phyloP scores from a whole-genome alignment of 805 yeast species.

The Yamadazyma phyllophila region DNA sequence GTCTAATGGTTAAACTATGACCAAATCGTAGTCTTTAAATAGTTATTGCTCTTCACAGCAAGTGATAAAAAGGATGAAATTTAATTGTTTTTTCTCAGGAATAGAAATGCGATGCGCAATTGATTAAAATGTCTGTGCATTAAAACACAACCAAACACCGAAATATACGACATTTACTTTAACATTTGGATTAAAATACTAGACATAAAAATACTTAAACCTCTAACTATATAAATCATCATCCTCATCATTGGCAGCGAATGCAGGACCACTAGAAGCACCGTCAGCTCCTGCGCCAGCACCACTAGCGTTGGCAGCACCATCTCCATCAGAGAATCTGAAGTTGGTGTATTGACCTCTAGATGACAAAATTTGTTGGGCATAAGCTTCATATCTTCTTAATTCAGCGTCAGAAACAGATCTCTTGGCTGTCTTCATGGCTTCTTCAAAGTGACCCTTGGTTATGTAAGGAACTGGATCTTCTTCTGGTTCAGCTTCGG shows the following conservation, averaged over 20 bases:
- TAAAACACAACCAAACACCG: neutral
- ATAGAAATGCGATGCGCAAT: neutral
- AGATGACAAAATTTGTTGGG: slow-evolving; percentile 92
- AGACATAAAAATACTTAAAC: neutral
- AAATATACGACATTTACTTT: neutral
- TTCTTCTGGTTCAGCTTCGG: slow-evolving; percentile 62
- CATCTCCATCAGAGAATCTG: slow-evolving; percentile 61
- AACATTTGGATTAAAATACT: neutral
- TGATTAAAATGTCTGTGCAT: neutral
- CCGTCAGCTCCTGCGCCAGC: slow-evolving; percentile 25
- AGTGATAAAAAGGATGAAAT: neutral
- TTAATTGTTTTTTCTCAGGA: too few species aligned
- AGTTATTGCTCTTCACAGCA: neutral
- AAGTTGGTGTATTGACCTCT: slow-evolving; percentile 94
- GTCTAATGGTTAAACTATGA: too few species aligned
- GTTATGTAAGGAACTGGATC: slow-evolving; percentile 97
- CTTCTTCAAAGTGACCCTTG: slow-evolving; percentile 94
- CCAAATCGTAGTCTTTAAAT: too few species aligned
- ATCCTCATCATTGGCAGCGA: slow-evolving; percentile 50
- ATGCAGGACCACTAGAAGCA: slow-evolving; percentile 39
- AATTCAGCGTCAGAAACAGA: slow-evolving; percentile 96
- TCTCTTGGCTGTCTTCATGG: slow-evolving; percentile 98
- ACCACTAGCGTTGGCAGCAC: slow-evolving; percentile 14
- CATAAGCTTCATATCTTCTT: slow-evolving; percentile 98
- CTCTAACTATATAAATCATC: slow-evolving; percentile 63